These are phyloP conservation scores for Gamarada debralockiae DNA, from an alignment of 495 filamentous ascomycete genomes.

Conservation along the genomic window DNA sequence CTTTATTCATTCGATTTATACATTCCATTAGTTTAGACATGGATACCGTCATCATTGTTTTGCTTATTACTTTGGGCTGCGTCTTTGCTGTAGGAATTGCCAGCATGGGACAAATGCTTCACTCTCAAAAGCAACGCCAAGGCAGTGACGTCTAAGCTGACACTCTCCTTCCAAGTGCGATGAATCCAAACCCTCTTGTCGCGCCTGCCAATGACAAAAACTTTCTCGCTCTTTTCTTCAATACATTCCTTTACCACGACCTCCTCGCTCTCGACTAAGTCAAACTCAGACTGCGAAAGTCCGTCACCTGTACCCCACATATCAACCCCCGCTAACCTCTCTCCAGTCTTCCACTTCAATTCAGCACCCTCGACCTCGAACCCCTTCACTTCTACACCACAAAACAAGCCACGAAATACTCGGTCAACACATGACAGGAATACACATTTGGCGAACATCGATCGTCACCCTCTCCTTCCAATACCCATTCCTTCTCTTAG, in stretches of 20 bases:
- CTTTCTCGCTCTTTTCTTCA: conserved; percentile 5
- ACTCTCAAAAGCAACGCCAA: background rate
- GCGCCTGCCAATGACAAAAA: background rate
- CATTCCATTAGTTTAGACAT: background rate
- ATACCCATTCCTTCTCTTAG: background rate
- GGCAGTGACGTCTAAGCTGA: background rate
- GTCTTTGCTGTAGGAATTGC: conserved; percentile 1
- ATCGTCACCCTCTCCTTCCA: background rate
- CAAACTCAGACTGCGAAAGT: background rate
- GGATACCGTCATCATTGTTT: background rate
- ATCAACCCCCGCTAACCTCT: background rate
- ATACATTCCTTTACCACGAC: conserved; percentile 6
- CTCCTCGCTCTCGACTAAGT: background rate
- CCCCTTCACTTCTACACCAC: background rate
- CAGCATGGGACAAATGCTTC: conserved; percentile 3
- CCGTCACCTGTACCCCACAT: background rate
- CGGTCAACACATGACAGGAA: background rate
- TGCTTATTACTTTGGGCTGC: background rate
- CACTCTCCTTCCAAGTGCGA: conserved; percentile 3
- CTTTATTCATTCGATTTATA: background rate
- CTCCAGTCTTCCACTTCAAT: background rate
- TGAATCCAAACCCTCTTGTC: conserved; percentile 4
- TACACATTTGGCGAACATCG: background rate
- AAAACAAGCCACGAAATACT: background rate
- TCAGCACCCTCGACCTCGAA: background rate